Percentiles rank a stretch among this genome's conserved stretches.
These are phyloP conservation scores for Crucihimalaya himalaica DNA, from an alignment of 345 rosid genomes.

Conservation along the genomic window DNA sequence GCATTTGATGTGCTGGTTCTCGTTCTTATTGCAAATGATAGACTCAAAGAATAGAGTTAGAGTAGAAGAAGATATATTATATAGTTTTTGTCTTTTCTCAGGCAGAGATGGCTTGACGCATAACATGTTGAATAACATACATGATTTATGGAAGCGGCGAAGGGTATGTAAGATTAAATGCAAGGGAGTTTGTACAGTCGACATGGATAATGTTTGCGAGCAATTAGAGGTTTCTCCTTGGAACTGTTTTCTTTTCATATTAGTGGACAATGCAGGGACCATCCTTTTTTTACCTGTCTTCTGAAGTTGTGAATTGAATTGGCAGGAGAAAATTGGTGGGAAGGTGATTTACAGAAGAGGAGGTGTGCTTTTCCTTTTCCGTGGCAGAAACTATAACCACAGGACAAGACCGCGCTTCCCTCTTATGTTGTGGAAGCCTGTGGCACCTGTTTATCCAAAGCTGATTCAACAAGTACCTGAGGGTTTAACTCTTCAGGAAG, in stretches of 20 bases:
- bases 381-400: conserved; percentile 93
- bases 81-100: conserved; percentile 34
- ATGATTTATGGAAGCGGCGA: conserved; percentile 81
- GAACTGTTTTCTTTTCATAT: background rate
- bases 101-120: conserved; percentile 98
- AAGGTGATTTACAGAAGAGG: conserved; percentile 77
- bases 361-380: conserved; percentile 75
- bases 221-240: conserved; percentile 69
- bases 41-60: background rate
- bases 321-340: conserved; percentile 89
- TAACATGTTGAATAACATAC: conserved; percentile 92
- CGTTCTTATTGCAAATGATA: background rate
- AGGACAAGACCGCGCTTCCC: conserved; percentile 79
- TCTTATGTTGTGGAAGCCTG: conserved; percentile 94
- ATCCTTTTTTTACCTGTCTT: background rate
- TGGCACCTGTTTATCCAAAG: conserved; percentile 77
- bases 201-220: conserved; percentile 87
- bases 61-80: conserved; percentile 11
- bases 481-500: conserved; percentile 72
- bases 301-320: conserved; percentile 21
- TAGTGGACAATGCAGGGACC: background rate
- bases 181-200: conserved; percentile 93
- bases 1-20: background rate
- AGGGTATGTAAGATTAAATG: conserved; percentile 94
- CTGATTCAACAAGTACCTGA: conserved; percentile 67